phyloP scores from a whole-genome alignment of 345 rosid genomes.

The Hibiscus trionum region DNA sequence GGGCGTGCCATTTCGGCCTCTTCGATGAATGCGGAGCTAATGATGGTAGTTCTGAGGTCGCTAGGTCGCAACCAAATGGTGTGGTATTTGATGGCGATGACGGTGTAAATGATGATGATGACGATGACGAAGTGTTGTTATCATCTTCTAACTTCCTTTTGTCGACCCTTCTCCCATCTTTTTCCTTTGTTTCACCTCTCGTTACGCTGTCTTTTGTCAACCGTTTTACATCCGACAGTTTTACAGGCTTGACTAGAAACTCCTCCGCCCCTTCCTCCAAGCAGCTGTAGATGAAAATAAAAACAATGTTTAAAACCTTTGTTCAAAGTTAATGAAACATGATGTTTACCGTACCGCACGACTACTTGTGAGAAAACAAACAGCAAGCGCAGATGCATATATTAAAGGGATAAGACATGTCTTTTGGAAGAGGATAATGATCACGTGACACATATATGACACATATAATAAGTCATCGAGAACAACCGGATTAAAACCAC shows the following conservation, averaged over 20 bases:
- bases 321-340: not conserved
- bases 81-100: not conserved
- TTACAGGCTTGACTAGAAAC: constrained; percentile 70
- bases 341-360: not conserved
- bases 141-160: constrained; percentile 37
- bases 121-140: not conserved
- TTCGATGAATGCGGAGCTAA: constrained; percentile 9
- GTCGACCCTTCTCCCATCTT: constrained; percentile 13
- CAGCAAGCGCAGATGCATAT: not conserved
- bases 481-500: too few species aligned
- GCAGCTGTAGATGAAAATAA: constrained; percentile 34
- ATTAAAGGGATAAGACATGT: too few species aligned
- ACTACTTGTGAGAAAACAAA: not conserved
- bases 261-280: constrained; percentile 97
- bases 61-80: not conserved
- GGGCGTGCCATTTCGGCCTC: constrained; percentile 15
- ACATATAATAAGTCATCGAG: not conserved
- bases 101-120: not conserved
- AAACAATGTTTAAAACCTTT: not conserved
- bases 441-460: too few species aligned
- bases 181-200: constrained; percentile 33
- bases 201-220: constrained; percentile 54
- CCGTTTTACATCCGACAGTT: constrained; percentile 63
- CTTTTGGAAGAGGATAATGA: too few species aligned
- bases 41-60: not conserved